These are phyloP conservation scores for Tetragonia tetragonoides DNA, from an alignment of 148 eudicot genomes.

Conservation along the genomic window DNA sequence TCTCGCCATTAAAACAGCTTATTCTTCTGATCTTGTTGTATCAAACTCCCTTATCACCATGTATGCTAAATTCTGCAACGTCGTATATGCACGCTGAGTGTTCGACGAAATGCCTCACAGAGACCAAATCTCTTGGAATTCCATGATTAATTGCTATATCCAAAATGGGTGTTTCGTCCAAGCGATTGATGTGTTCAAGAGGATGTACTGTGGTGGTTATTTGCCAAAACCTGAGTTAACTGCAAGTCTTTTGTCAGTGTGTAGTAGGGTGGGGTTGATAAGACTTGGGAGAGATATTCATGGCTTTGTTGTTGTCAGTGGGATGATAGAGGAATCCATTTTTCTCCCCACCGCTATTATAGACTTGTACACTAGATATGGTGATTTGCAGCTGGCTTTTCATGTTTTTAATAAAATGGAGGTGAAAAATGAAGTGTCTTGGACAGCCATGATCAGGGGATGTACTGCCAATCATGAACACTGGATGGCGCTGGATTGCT, in stretches of 20 bases:
- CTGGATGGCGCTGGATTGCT: slow-evolving; percentile 37
- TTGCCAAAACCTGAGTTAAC: slow-evolving; percentile 40
- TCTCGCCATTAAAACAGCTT: slow-evolving; percentile 34
- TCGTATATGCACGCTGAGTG: slow-evolving; percentile 26
- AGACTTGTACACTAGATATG: slow-evolving; percentile 37
- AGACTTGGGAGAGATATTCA: slow-evolving; percentile 41
- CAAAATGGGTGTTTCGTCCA: slow-evolving; percentile 32
- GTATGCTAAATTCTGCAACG: slow-evolving; percentile 36
- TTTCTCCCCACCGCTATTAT: slow-evolving; percentile 43
- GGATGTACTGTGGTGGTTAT: slow-evolving; percentile 35
- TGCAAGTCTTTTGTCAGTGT: slow-evolving; percentile 20
- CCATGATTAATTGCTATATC: slow-evolving; percentile 41
- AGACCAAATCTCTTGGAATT: slow-evolving; percentile 47
- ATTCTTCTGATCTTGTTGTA: slow-evolving; percentile 27
- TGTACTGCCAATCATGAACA: slow-evolving; percentile 31
- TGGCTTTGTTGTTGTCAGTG: slow-evolving; percentile 38
- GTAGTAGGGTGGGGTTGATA: slow-evolving; percentile 21
- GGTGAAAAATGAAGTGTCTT: slow-evolving; percentile 50
- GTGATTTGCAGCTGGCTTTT: slow-evolving; percentile 34
- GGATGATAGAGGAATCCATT: slow-evolving; percentile 30
- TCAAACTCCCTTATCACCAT: slow-evolving; percentile 47
- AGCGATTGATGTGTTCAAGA: slow-evolving; percentile 22
- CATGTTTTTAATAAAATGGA: slow-evolving; percentile 37
- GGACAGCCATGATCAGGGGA: slow-evolving; percentile 55
- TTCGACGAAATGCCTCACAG: slow-evolving; percentile 45